These are phyloP conservation scores for Cryptomeria japonica DNA, from an alignment of 75 land plant species.

Conservation along the genomic window DNA sequence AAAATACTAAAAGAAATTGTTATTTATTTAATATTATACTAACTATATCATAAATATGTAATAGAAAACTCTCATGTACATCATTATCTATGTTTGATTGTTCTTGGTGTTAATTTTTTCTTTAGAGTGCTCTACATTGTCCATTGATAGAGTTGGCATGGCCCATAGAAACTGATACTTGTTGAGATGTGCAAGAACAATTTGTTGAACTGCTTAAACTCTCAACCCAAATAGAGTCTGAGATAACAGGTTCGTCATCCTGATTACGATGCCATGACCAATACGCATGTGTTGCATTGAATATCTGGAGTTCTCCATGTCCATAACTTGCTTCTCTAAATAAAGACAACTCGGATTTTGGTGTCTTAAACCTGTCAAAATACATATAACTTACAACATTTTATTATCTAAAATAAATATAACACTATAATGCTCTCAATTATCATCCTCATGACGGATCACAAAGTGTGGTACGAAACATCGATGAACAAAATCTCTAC, in stretches of 20 bases:
- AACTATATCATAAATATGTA: too few relatives aligned
- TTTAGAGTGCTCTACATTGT: constrained; percentile 34
- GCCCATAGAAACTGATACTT: constrained; percentile 46
- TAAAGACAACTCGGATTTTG: constrained; percentile 56
- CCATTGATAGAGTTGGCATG: constrained; percentile 51
- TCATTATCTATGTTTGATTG: too few relatives aligned
- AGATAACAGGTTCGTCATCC: constrained; percentile 35
- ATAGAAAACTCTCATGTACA: too few relatives aligned
- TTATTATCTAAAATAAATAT: too few relatives aligned
- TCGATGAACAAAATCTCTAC: too few relatives aligned
- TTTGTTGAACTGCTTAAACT: constrained; percentile 28
- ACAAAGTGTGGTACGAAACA: too few relatives aligned
- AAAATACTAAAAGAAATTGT: too few relatives aligned
- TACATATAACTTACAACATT: too few relatives aligned
- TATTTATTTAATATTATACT: too few relatives aligned
- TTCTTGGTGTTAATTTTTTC: too few relatives aligned
- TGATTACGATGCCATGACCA: constrained; percentile 89
- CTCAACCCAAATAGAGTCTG: constrained; percentile 55
- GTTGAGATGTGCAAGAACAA: constrained; percentile 31
- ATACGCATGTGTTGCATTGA: constrained; percentile 63
- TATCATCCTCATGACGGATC: too few relatives aligned
- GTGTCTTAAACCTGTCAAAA: constrained; percentile 46
- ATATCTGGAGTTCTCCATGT: constrained; percentile 57
- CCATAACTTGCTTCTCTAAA: constrained; percentile 71
- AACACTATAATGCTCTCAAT: too few relatives aligned